A percentile compares a stretch with the other conserved stretches of the same genome.
Evolutionary conservation across 2,329 filamentous ascomycete species (phyloP).

Genomic region (Calonectria hongkongensis): DNA sequence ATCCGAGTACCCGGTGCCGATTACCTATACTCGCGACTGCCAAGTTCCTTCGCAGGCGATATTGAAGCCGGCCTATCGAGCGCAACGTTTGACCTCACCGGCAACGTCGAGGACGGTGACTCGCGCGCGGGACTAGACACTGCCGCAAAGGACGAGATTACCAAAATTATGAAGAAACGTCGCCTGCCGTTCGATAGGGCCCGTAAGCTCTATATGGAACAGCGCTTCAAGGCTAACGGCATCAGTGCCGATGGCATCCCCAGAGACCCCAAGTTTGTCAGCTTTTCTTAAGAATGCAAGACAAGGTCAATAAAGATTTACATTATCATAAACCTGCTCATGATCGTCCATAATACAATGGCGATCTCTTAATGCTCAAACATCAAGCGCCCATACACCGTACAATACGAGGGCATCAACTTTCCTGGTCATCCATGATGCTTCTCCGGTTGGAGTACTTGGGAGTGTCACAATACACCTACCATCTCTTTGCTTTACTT

Average conservation of each 20-base stretch:
- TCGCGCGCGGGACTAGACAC: constrained; percentile 87
- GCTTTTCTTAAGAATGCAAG: constrained; percentile 73
- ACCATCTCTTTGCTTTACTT: constrained; percentile 45
- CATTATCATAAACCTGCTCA: neutral
- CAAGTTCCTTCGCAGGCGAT: constrained; percentile 86
- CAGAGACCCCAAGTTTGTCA: constrained; percentile 95
- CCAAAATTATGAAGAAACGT: constrained; percentile 91
- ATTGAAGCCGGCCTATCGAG: constrained; percentile 91
- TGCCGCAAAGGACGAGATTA: constrained; percentile 85
- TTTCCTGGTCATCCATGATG: neutral
- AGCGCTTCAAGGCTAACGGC: constrained; percentile 88
- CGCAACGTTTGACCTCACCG: constrained; percentile 86
- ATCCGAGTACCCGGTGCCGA: constrained; percentile 75
- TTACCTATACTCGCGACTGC: constrained; percentile 86
- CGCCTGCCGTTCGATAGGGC: constrained; percentile 94
- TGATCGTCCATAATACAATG: neutral
- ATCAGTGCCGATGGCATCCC: constrained; percentile 93
- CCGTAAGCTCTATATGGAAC: constrained; percentile 88
- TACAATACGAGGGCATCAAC: constrained; percentile 3
- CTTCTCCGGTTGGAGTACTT: neutral
- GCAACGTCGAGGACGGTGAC: constrained; percentile 88
- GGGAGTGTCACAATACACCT: neutral
- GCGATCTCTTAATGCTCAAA: constrained; percentile 20
- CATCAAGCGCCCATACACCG: neutral
- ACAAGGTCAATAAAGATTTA: neutral